phyloP scores from a whole-genome alignment of 108 stramenopile species.

The Discostella stelligeroides region DNA sequence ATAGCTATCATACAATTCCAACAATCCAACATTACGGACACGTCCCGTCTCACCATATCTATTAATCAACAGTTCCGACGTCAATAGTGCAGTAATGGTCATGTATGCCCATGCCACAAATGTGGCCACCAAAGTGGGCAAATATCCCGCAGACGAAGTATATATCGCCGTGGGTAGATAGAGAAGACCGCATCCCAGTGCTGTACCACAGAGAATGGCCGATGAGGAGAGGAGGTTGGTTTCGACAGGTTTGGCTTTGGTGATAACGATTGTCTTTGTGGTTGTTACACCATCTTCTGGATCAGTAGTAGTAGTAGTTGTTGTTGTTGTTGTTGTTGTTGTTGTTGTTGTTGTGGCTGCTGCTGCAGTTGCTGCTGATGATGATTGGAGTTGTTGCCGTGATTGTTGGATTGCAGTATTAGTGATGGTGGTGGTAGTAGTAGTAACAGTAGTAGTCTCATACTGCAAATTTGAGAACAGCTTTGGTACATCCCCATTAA shows the following conservation, averaged over 20 bases:
- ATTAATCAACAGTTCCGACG: constrained; percentile 85
- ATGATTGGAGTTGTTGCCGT: too few relatives aligned
- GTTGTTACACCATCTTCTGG: not conserved
- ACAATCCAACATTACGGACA: constrained; percentile 58
- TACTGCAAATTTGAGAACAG: constrained; percentile 44
- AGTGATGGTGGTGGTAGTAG: not conserved
- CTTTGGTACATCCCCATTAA: constrained; percentile 23
- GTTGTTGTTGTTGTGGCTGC: too few relatives aligned
- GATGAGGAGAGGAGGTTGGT: constrained; percentile 14
- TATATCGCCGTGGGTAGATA: constrained; percentile 79
- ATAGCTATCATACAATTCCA: constrained; percentile 60
- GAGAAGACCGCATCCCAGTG: constrained; percentile 77
- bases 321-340: too few relatives aligned
- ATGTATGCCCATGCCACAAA: constrained; percentile 81
- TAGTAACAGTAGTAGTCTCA: not conserved
- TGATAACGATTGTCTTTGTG: not conserved
- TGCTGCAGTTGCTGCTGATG: too few relatives aligned
- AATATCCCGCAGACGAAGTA: constrained; percentile 71
- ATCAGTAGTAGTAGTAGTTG: too few relatives aligned
- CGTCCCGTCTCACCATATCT: constrained; percentile 64
- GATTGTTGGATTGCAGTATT: too few relatives aligned
- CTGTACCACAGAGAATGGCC: constrained; percentile 63
- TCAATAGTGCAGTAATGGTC: constrained; percentile 83
- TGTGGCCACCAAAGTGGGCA: constrained; percentile 70
- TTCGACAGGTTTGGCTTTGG: not conserved